Conservation (phyloP, 1,284 basidiomycete species). For the Austropuccinia psidii region DNA sequence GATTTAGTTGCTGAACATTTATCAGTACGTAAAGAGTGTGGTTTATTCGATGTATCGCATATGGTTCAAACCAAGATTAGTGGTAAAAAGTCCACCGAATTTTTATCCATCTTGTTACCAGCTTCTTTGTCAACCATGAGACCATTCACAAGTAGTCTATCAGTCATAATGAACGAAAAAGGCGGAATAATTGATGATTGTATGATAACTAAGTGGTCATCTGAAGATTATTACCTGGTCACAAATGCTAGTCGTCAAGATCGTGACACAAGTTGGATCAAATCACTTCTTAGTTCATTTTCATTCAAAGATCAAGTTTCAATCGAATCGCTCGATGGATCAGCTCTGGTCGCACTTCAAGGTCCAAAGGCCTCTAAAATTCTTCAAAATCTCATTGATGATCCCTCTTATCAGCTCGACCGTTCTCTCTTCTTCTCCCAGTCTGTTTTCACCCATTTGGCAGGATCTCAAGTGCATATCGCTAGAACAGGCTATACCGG, state of each 20-base stretch:
- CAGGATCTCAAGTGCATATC: conserved; percentile 61
- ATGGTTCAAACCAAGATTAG: conserved; percentile 72
- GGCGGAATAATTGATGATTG: conserved; percentile 95
- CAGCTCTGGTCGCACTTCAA: conserved; percentile 85
- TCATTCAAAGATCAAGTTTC: conserved; percentile 53
- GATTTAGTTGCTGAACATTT: conserved; percentile 75
- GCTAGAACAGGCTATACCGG: conserved; percentile 97
- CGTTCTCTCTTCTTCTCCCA: conserved; percentile 73
- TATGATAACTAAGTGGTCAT: conserved; percentile 50
- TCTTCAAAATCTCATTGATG: conserved; percentile 48
- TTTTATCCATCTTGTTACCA: conserved; percentile 67
- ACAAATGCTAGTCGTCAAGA: conserved; percentile 86
- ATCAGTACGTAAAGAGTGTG: conserved; percentile 73
- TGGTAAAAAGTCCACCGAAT: conserved; percentile 63
- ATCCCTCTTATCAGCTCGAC: conserved; percentile 62
- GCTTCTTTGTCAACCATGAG: conserved; percentile 59
- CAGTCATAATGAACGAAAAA: conserved; percentile 74
- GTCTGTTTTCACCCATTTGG: conserved; percentile 57
- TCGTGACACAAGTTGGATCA: conserved; percentile 73
- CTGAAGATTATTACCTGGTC: conserved; percentile 64
- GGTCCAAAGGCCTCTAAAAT: conserved; percentile 50
- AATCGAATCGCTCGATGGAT: conserved; percentile 62
- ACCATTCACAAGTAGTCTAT: conserved; percentile 61
- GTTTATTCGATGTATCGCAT: conserved; percentile 95
- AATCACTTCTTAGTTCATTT: conserved; percentile 63